phyloP scores from a whole-genome alignment of 2,329 filamentous ascomycete genomes.

The Colletotrichum orchidophilum region DNA sequence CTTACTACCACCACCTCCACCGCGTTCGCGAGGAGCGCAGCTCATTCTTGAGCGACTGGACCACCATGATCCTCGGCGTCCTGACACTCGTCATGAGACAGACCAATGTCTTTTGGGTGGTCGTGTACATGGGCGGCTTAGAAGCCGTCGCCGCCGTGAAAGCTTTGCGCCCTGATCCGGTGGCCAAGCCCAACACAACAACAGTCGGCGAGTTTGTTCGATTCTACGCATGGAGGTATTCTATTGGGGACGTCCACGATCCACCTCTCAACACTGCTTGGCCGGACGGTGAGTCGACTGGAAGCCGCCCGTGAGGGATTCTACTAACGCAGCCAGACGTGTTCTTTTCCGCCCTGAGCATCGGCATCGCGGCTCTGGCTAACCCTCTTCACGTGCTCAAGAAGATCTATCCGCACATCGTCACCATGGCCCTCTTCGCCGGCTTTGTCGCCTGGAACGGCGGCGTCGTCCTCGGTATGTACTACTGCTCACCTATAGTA shows the following conservation, averaged over 20 bases:
- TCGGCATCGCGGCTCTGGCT: slow-evolving; percentile 65
- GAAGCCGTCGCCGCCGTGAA: slow-evolving; percentile 64
- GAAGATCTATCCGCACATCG: slow-evolving; percentile 67
- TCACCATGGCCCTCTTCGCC: slow-evolving; percentile 73
- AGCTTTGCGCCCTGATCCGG: slow-evolving; percentile 46
- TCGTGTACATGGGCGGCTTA: slow-evolving; percentile 75
- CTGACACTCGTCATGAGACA: slow-evolving; percentile 82
- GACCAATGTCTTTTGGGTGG: slow-evolving; percentile 97
- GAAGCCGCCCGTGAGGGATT: neutral
- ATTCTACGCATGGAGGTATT: slow-evolving; percentile 54
- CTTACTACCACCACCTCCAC: slow-evolving; percentile 67
- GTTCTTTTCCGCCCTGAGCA: slow-evolving; percentile 67
- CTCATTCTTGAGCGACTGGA: slow-evolving; percentile 51
- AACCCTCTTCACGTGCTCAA: slow-evolving; percentile 57
- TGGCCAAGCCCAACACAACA: slow-evolving; percentile 42
- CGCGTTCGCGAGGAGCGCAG: slow-evolving; percentile 49
- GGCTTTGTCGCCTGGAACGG: slow-evolving; percentile 87
- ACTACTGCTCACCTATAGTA: neutral
- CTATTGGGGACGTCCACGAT: slow-evolving; percentile 65
- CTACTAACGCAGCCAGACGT: slow-evolving; percentile 54
- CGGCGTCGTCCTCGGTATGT: slow-evolving; percentile 85
- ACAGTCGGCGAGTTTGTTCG: slow-evolving; percentile 47
- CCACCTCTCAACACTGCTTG: slow-evolving; percentile 55
- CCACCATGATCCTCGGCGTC: slow-evolving; percentile 66
- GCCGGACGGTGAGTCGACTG: slow-evolving; percentile 57